phyloP scores from a whole-genome alignment of 441 rosid species.

The Eutrema salsugineum region DNA sequence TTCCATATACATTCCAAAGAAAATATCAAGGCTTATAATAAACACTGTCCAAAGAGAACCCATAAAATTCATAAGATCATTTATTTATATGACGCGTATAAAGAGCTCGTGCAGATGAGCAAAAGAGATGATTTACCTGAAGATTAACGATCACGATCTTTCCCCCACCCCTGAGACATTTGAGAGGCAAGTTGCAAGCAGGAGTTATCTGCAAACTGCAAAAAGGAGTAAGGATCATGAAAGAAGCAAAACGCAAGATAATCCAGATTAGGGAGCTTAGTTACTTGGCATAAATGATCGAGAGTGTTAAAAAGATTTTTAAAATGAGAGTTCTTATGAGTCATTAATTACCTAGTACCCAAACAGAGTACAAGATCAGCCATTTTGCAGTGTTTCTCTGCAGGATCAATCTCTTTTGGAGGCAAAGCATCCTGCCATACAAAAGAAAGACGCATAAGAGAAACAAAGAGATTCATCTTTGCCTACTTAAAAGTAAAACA shows the following conservation, averaged over 20 bases:
- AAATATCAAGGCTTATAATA: background rate
- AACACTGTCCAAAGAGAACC: background rate
- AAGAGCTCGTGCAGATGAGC: background rate
- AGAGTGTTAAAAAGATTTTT: background rate
- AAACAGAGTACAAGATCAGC: constrained; percentile 92
- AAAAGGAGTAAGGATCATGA: constrained; percentile 18
- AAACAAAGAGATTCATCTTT: background rate
- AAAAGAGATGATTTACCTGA: constrained; percentile 51
- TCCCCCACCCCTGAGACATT: constrained; percentile 86
- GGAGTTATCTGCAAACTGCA: constrained; percentile 99
- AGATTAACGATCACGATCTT: constrained; percentile 92
- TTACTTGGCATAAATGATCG: background rate
- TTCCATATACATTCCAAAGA: background rate
- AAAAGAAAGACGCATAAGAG: background rate
- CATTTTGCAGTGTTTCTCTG: constrained; percentile 84
- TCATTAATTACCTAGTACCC: constrained; percentile 73
- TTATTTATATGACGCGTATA: background rate
- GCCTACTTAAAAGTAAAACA: background rate
- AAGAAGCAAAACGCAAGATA: background rate
- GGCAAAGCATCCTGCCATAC: constrained; percentile 87
- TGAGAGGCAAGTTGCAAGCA: constrained; percentile 96
- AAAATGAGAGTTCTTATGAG: constrained; percentile 2
- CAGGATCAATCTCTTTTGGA: constrained; percentile 70
- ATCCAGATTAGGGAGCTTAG: background rate
- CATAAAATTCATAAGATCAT: background rate